Evolutionary conservation across 2,329 filamentous ascomycete genomes (phyloP), one percentile per base, ranked within the genome.

Genomic region (Arthrobotrys conoides): DNA sequence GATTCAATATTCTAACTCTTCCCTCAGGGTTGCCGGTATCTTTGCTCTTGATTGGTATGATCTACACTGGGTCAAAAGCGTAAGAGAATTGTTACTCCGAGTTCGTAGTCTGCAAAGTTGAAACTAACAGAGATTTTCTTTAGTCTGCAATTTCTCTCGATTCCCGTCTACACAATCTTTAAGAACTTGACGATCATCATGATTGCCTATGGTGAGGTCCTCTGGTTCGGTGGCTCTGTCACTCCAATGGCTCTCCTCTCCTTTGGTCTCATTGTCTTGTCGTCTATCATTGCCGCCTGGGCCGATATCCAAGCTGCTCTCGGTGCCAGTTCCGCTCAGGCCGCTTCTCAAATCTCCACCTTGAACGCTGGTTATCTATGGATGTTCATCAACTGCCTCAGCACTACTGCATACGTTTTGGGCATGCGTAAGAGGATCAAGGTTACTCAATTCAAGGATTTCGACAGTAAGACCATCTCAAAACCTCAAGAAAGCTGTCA

Each of bases 181-280:
- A 99, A 99, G 89, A 99, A 99, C 87, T 86, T 99, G 87, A 98
- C 96, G 79, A 99, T 97, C 85, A 98, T 99, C 83, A 90, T 98
- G 81, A 99, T 98, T 83, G 96, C 96, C 71, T 99, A 99, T 82
- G 96, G 96, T 82, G 96, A 99, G 86, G 95, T 99, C 33, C 89
- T 99, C 67, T 98, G 95, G 94, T 99, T 99, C 82, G 96, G 96
- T 80, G 95, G 95, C 83, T 93, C 91, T 61, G 95, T 99, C 76
- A 94, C 92, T 16, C 89, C 91, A 57, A 90, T 97, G 85, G 91
- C 94, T 1, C 89, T 99, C 33, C 91, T 97, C 83, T 97, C 94
- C 2, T 99, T 99, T 83, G 94, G 94, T 69, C 87, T 99, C 80
- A 99, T 99, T 93, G 95, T 99, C 53, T 85, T 97, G 81, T 97